Evolutionary conservation across 169 alveolate species (phyloP), one percentile per base, ranked within the genome.

Genomic region (Ichthyophthirius multifiliis): DNA sequence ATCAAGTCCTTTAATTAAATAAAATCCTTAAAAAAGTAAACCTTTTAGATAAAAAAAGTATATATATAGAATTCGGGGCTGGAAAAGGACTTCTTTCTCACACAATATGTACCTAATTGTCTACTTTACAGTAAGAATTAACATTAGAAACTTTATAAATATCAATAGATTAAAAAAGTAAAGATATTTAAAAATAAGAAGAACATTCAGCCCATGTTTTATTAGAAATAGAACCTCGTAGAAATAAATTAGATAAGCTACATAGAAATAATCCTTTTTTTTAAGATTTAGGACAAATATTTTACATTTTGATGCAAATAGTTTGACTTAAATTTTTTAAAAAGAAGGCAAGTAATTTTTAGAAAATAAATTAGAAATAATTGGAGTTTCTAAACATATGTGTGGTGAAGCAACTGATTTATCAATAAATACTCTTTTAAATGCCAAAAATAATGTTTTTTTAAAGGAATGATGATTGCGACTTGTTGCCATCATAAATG

Each of bases 81-180:
- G 87, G 87, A 20, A 82, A 82, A 64, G 87, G 87, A 13, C 65
- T 74, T 20, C 77, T 82, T 32, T 82, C 87, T 6, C 82, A 74
- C 45, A 35, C 73, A 30, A 82, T 82, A 10, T 35, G 23, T 37
- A 46, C 62, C 7, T 37, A 71, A 9, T 30, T 71, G 23, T 20
- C 34, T 18, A 44, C 23, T n/a, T 27, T 35, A 12, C 37, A 47
- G 31, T 39, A 39, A 37, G 41, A 37, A 16, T 37, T 67, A 37
- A 37, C 71, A 3, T 55, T 34, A 10, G 71, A 55, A 55, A 10
- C 31, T 55, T 7, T 55, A 55, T 27, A 39, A 23, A 20, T 7
- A 7, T 44, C 43, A 43, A 31, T 47, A 31, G 81, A 27, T 44
- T 18, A 45, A 18, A 13, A 6, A 74, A 5, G 20, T n/a, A 30